Base-by-base conservation (phyloP, 495 filamentous ascomycete species). In the Neurospora sp. region DNA sequence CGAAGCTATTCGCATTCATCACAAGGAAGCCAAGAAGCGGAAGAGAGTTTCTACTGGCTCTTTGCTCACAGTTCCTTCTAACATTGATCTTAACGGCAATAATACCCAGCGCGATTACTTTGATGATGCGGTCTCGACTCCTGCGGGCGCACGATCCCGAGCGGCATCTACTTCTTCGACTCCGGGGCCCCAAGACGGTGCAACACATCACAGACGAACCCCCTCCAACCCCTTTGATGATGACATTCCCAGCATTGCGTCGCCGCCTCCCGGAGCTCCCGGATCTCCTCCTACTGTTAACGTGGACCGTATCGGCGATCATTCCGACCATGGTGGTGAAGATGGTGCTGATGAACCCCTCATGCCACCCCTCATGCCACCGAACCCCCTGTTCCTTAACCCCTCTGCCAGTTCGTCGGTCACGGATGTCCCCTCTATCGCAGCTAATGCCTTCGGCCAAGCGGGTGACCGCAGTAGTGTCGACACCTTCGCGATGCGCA, bases 1-100 rank as follows among this genome's bases (percentile, higher is more conserved):
- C 84, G 87, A 85, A 5, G 87, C 81, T n/a, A 82, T 82, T 45
- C 73, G 74, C 13, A 78, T 78, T 38, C 79, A 79, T 59, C 62
- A 76, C 66, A 70, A 74, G 70, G 79, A 73, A 73, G 69, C 42
- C 74, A 39, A 73, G 73, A 38, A 74, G 75, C 43, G 71, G 5
- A 39, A 42, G 54, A 31, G 71, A 38, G 42, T 72, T 34, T 24
- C 71, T 11, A 69, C 71, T 28, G 74, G 76, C 13, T 72, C 75
- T 2, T 9, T 72, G 42, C 75, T 78, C 15, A 69, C 77, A 4
- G 77, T 78, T n/a, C 77, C 77, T 4, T 76, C 74, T 17, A 73
- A 40, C 37, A 31, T 71, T 17, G 74, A 77, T 39, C 69, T 78
- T 6, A 5, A 40, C 28, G 70, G 59, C 38, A n/a, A 36, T 0